A percentile compares a stretch with the other conserved stretches of the same genome.
Conservation (phyloP, 2,329 filamentous ascomycete genomes). For the Fusarium secorum region DNA sequence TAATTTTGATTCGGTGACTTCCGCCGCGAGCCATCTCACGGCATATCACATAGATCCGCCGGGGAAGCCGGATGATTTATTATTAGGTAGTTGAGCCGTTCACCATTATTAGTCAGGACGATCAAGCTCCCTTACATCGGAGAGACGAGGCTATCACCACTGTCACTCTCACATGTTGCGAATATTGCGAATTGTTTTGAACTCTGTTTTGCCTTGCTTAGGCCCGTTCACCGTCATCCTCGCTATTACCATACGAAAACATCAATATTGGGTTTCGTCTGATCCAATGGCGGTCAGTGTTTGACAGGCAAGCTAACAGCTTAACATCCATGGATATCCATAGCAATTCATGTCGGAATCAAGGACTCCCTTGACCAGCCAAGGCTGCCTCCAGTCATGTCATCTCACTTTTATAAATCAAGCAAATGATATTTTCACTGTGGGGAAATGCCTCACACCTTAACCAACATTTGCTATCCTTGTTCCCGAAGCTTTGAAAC, state of each 20-base stretch:
- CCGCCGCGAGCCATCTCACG: conserved; percentile 8
- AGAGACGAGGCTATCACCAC: conserved; percentile 21
- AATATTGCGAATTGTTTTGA: conserved; percentile 10
- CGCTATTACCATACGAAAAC: not conserved
- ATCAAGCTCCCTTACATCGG: conserved; percentile 22
- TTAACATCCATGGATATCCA: not conserved
- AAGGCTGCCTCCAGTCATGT: conserved; percentile 12
- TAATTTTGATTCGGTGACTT: conserved; percentile 17
- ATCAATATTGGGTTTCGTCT: conserved; percentile 1
- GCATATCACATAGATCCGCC: conserved; percentile 24
- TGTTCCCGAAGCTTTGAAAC: conserved; percentile 33
- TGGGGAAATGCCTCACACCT: conserved; percentile 32
- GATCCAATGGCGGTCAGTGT: conserved; percentile 19
- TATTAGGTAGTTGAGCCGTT: conserved; percentile 1
- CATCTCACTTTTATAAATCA: conserved; percentile 25
- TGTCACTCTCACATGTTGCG: not conserved
- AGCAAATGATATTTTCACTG: conserved; percentile 8
- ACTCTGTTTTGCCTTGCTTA: conserved; percentile 15
- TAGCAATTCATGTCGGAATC: not conserved
- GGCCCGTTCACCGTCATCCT: not conserved
- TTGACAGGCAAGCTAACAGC: conserved; percentile 2
- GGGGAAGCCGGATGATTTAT: conserved; percentile 21
- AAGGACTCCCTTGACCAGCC: conserved; percentile 4
- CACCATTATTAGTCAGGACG: not conserved
- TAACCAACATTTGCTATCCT: conserved; percentile 9